Base-by-base conservation (phyloP, 23 red algal species). In the Pyropia yezoensis region DNA sequence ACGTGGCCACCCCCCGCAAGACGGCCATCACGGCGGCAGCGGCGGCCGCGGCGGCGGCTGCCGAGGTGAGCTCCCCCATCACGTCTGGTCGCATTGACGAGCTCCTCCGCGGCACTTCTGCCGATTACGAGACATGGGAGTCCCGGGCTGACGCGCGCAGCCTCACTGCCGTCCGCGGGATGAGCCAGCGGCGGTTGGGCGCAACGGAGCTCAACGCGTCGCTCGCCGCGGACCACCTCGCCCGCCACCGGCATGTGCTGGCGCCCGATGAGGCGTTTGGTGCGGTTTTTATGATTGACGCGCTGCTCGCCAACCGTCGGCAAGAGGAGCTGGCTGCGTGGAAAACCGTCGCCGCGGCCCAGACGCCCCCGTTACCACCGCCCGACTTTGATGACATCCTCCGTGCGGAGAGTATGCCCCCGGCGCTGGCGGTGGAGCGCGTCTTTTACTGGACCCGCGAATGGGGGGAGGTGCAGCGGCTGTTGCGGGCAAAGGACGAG, bases 241-340 rank as follows among this genome's bases (percentile, higher is more conserved):
- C 87, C 32, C 78, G 85, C 15, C 77, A 82, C 49, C 79, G 85
- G 20, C 73, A 87, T 50, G 65, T 86, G 33, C 79, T 91, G 3
- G 69, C 80, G 0, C 94, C 94, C 3, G 83, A 91, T 23, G 84
- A 98, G 72, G 80, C 77, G 13, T 98, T 98, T 70, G 86, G 74
- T 11, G 82, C 85, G 7, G 63, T 98, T 1, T 87, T 98, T 34
- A 87, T 69, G 55, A 91, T 79, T 63, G 80, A 98, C 32, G 76
- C 72, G 19, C 54, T 98, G 32, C 49, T 91, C 7, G 74, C 28
- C 14, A 81, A 91, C 65, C 73, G 72, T 14, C 82, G 82, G 26
- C 77, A 80, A 51, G 22, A 91, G 56, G 94, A 98, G 66, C 45
- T 66, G 18, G 66, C 24, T 27, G 63, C 80, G 27, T 98, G 94